A percentile compares a stretch with the other conserved stretches of the same genome.
These are phyloP conservation scores for Fraxinus sp. DNA, from an alignment of 305 asterid genomes.

Conservation along the genomic window DNA sequence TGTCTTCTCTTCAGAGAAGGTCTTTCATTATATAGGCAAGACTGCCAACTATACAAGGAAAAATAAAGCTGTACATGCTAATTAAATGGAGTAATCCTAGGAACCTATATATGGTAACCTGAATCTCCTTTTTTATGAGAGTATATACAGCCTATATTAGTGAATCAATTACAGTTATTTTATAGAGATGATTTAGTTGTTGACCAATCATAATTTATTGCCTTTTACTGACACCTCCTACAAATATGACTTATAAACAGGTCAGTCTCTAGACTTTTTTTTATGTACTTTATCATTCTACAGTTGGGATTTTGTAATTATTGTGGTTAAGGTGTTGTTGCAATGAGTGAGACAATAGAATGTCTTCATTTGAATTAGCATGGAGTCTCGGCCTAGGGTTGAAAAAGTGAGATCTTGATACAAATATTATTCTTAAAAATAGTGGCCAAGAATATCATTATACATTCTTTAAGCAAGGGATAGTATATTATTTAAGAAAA, in stretches of 20 bases:
- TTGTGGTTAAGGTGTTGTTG: not conserved
- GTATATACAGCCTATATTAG: too few species aligned
- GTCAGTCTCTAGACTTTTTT: slow-evolving; percentile 29
- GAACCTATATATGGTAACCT: not conserved
- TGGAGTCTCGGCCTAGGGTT: not conserved
- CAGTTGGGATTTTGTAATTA: not conserved
- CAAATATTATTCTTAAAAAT: not conserved
- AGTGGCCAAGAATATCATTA: not conserved
- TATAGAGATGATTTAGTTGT: too few species aligned
- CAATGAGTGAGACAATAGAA: not conserved
- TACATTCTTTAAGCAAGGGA: not conserved
- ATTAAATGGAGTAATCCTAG: not conserved
- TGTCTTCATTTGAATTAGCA: not conserved
- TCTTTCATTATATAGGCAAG: not conserved
- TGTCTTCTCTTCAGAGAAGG: not conserved
- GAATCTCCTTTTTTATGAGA: too few species aligned
- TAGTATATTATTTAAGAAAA: not conserved
- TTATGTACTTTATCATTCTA: not conserved
- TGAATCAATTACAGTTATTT: too few species aligned
- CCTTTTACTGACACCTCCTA: slow-evolving; percentile 45
- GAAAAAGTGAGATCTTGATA: not conserved
- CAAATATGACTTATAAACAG: slow-evolving; percentile 77
- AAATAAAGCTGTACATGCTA: not conserved
- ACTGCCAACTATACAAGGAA: not conserved
- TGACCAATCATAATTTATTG: too few species aligned